Conservation (phyloP, 202 grass and related monocot species). For the Musa balbisiana region DNA sequence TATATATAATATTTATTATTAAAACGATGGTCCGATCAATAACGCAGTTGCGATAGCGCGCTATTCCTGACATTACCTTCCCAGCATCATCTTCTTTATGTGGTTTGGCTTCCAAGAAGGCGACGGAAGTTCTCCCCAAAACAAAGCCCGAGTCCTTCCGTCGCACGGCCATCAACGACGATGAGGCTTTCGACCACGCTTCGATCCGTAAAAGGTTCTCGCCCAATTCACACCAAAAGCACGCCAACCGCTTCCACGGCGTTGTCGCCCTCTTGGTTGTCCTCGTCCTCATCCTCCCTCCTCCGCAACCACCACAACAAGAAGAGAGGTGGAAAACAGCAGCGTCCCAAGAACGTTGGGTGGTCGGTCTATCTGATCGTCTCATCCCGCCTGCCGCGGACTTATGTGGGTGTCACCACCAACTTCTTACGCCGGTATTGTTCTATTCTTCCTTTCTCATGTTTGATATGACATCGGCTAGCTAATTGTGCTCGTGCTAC, state of each 20-base stretch:
- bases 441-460: background rate
- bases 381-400: conserved; percentile 45
- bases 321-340: conserved; percentile 5
- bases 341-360: background rate
- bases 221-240: conserved; percentile 6
- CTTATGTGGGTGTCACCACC: conserved; percentile 84
- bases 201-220: conserved; percentile 34
- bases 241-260: background rate
- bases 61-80: too few species aligned
- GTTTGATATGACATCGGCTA: too few species aligned
- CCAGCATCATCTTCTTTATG: too few species aligned
- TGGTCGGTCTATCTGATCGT: conserved; percentile 79
- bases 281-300: background rate
- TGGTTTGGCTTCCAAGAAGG: too few species aligned
- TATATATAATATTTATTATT: too few species aligned
- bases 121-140: too few species aligned
- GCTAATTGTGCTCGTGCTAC: too few species aligned
- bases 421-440: conserved; percentile 64
- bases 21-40: too few species aligned
- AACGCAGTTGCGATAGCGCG: too few species aligned
- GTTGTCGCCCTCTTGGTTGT: conserved; percentile 7
- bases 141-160: too few species aligned
- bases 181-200: conserved; percentile 38
- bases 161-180: background rate
- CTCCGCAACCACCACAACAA: background rate